Percentiles rank a stretch among this genome's conserved stretches.
These are phyloP conservation scores for Raphanus raphanistrum DNA, from an alignment of 345 rosid genomes.

Conservation along the genomic window DNA sequence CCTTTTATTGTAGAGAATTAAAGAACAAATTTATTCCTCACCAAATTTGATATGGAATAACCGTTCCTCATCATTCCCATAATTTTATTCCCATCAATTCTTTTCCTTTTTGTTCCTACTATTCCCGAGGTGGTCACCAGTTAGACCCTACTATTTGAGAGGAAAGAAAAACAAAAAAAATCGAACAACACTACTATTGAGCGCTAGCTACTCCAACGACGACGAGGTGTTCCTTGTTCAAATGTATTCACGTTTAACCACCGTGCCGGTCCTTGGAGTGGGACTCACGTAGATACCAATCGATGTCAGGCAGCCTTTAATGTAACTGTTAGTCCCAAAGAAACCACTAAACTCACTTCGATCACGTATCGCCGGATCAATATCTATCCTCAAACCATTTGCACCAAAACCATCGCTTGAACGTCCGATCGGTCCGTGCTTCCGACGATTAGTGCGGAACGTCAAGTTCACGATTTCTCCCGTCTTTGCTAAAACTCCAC, in stretches of 20 bases:
- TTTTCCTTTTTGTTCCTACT: too few species aligned
- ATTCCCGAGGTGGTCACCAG: too few species aligned
- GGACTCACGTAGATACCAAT: conserved; percentile 22
- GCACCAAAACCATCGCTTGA: background rate
- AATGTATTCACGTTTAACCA: background rate
- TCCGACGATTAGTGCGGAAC: background rate
- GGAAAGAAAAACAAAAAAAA: too few species aligned
- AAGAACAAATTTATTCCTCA: too few species aligned
- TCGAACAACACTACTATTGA: background rate
- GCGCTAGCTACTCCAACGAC: too few species aligned
- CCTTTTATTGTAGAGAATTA: too few species aligned
- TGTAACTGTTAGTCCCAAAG: conserved; percentile 10
- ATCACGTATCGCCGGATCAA: background rate
- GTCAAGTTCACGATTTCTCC: background rate
- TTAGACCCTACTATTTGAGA: too few species aligned
- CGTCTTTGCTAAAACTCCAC: background rate
- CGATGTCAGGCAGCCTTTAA: background rate
- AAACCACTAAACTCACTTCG: conserved; percentile 23
- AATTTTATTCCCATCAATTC: too few species aligned
- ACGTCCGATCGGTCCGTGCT: background rate
- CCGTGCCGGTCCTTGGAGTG: background rate
- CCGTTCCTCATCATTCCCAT: too few species aligned
- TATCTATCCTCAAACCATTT: background rate
- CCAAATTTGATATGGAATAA: too few species aligned
- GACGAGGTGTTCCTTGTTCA: background rate